These are phyloP conservation scores for Cutaneotrichosporon dermatis DNA, from an alignment of 1,284 basidiomycete genomes.

Conservation along the genomic window DNA sequence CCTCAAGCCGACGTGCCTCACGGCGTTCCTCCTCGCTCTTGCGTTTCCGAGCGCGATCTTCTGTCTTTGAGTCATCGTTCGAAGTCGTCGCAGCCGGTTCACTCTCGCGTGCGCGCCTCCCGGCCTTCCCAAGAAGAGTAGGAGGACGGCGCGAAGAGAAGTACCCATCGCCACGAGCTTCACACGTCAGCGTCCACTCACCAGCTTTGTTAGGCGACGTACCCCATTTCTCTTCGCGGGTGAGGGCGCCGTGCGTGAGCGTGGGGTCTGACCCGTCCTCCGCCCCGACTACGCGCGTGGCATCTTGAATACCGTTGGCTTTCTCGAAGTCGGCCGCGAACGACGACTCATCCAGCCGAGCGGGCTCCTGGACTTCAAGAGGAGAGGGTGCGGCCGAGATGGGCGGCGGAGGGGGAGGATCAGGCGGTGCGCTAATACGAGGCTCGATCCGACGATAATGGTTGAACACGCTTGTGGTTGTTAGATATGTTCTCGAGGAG, in stretches of 20 bases:
- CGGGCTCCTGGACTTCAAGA: constrained; percentile 1
- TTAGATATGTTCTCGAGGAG: neutral
- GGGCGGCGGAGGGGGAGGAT: constrained; percentile 48
- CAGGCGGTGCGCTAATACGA: constrained; percentile 49
- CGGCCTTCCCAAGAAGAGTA: constrained; percentile 38
- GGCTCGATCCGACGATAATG: constrained; percentile 70
- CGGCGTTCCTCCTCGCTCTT: constrained; percentile 2
- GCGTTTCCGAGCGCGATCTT: constrained; percentile 1
- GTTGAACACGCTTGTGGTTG: constrained; percentile 69
- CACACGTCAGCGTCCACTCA: constrained; percentile 17
- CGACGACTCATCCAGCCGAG: constrained; percentile 24
- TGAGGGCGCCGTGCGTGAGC: constrained; percentile 33
- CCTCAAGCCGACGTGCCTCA: constrained; percentile 6
- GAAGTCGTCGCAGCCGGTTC: neutral
- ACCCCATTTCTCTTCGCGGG: constrained; percentile 41
- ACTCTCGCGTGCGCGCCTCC: neutral
- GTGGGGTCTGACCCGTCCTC: constrained; percentile 37
- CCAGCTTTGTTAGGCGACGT: constrained; percentile 37
- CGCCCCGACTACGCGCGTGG: constrained; percentile 27
- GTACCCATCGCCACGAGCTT: constrained; percentile 40
- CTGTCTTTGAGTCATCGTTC: neutral
- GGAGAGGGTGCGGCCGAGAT: no score
- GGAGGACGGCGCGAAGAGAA: constrained; percentile 50
- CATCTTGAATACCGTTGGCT: constrained; percentile 24
- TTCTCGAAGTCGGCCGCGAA: constrained; percentile 25